Evolutionary conservation across 768 basidiomycete genomes (phyloP).

Genomic region (Leccinum imitatum): DNA sequence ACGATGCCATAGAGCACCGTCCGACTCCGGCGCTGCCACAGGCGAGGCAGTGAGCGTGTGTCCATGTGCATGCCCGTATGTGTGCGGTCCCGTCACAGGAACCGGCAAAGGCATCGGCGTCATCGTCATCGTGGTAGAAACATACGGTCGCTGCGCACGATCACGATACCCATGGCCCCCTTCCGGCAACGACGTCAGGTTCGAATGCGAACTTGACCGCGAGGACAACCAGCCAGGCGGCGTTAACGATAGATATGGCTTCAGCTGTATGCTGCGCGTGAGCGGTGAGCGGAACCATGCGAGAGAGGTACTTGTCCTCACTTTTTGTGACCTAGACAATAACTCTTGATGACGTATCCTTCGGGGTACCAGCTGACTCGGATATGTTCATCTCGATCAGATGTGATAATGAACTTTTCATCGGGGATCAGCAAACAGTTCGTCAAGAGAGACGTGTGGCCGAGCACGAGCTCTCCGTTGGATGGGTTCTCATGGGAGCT

Average conservation of each 20-base stretch:
- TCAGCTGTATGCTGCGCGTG: conserved; percentile 44
- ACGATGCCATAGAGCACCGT: conserved; percentile 49
- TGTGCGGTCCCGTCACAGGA: not conserved
- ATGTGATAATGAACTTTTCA: conserved; percentile 77
- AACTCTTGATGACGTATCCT: conserved; percentile 83
- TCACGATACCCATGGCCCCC: not conserved
- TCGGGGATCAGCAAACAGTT: conserved; percentile 65
- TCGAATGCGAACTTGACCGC: conserved; percentile 37
- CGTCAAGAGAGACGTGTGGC: conserved; percentile 87
- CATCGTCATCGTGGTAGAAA: not conserved
- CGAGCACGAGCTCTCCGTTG: conserved; percentile 69
- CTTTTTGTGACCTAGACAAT: conserved; percentile 84
- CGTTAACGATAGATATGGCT: conserved; percentile 51
- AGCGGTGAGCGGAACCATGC: not conserved
- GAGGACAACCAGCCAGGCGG: conserved; percentile 42
- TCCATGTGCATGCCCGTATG: not conserved
- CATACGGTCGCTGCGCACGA: not conserved
- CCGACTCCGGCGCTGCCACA: conserved; percentile 21
- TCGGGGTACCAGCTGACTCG: conserved; percentile 88
- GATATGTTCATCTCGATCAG: conserved; percentile 95
- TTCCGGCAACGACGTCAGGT: conserved; percentile 19
- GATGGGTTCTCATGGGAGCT: conserved; percentile 71
- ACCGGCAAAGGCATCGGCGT: not conserved
- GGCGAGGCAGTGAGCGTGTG: conserved; percentile 7
- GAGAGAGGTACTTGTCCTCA: conserved; percentile 35